Conservation (phyloP, 2,329 filamentous ascomycete genomes). For the Fusarium penzigii region DNA sequence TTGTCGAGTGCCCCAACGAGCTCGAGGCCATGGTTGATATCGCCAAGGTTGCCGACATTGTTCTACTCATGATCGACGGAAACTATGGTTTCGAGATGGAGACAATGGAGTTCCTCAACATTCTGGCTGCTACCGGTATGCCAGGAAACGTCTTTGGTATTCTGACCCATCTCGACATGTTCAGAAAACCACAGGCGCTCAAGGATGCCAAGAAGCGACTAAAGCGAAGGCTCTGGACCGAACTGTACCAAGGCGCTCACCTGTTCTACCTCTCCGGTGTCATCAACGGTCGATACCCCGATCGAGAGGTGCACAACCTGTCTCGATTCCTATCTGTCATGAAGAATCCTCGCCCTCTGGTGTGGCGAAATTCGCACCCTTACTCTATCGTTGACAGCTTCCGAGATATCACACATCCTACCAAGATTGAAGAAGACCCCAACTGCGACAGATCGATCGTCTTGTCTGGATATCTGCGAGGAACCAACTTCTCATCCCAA, state of each 20-base stretch:
- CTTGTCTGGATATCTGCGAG: slow-evolving; percentile 89
- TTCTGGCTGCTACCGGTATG: slow-evolving; percentile 93
- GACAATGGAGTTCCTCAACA: slow-evolving; percentile 98
- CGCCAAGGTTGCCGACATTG: slow-evolving; percentile 95
- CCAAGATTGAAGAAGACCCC: slow-evolving; percentile 81
- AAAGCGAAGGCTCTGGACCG: slow-evolving; percentile 95
- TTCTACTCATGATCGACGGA: slow-evolving; percentile 96
- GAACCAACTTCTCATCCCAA: slow-evolving; percentile 87
- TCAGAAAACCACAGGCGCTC: slow-evolving; percentile 88
- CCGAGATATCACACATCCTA: slow-evolving; percentile 91
- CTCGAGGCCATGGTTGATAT: slow-evolving; percentile 96
- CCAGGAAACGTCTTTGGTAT: slow-evolving; percentile 98
- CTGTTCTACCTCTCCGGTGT: slow-evolving; percentile 96
- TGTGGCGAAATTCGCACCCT: slow-evolving; percentile 96
- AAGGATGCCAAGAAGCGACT: slow-evolving; percentile 94
- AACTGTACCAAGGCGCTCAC: slow-evolving; percentile 95
- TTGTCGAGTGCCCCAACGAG: slow-evolving; percentile 96
- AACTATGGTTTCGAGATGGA: slow-evolving; percentile 99
- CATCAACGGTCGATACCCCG: slow-evolving; percentile 93
- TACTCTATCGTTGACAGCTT: slow-evolving; percentile 94
- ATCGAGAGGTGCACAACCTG: slow-evolving; percentile 93
- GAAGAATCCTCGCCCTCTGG: slow-evolving; percentile 96
- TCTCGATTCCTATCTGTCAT: slow-evolving; percentile 96
- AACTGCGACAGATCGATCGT: slow-evolving; percentile 91
- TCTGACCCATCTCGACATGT: slow-evolving; percentile 92